Evolutionary conservation across 2,329 filamentous ascomycete genomes (phyloP).

Genomic region (Monosporascus cannonballus): DNA sequence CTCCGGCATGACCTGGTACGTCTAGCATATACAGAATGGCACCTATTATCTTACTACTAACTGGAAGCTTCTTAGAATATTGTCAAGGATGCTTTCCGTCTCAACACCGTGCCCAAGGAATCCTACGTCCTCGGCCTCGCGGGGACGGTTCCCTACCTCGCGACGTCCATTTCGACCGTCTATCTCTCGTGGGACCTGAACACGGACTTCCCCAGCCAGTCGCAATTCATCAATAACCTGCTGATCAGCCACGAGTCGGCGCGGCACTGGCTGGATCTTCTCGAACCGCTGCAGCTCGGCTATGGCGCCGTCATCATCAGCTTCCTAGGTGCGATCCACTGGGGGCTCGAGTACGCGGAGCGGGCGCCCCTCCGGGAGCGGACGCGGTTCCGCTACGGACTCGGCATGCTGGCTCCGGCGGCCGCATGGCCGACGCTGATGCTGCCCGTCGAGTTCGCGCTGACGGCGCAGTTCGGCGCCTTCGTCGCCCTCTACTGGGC

Average conservation of each 20-base stretch:
- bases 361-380: conserved; percentile 54
- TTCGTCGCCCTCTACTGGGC: conserved; percentile 84
- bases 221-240: conserved; percentile 58
- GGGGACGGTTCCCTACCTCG: conserved; percentile 79
- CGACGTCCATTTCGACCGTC: conserved; percentile 75
- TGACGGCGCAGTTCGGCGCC: conserved; percentile 78
- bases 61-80: conserved; percentile 39
- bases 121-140: conserved; percentile 64
- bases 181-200: conserved; percentile 81
- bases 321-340: conserved; percentile 90
- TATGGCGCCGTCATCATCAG: conserved; percentile 91
- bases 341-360: conserved; percentile 79
- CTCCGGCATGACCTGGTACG: conserved; percentile 51
- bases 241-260: conserved; percentile 67
- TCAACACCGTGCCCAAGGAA: conserved; percentile 59
- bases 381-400: conserved; percentile 74
- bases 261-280: conserved; percentile 61
- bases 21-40: conserved; percentile 6
- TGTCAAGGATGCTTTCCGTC: conserved; percentile 63
- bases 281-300: conserved; percentile 85
- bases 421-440: conserved; percentile 87
- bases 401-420: conserved; percentile 72
- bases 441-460: conserved; percentile 75
- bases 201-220: conserved; percentile 51
- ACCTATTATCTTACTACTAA: conserved; percentile 4